phyloP scores from a whole-genome alignment of 2,329 filamentous ascomycete species.

The Trichoderma polysporum region DNA sequence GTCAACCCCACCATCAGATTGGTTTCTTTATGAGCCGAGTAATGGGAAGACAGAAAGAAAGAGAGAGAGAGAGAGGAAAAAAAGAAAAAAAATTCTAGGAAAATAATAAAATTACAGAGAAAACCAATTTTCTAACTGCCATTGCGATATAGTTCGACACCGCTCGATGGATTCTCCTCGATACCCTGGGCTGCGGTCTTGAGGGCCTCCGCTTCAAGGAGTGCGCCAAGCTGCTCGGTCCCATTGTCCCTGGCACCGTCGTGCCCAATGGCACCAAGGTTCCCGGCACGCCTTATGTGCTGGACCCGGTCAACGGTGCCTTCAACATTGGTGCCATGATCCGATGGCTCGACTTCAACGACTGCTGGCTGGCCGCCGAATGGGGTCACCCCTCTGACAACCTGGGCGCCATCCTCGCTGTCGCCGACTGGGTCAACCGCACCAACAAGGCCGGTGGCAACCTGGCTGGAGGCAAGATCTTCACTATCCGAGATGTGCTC shows the following conservation, averaged over 20 bases:
- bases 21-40: not conserved
- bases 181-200: conserved; percentile 94
- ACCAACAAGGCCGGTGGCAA: conserved; percentile 76
- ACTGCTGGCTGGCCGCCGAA: conserved; percentile 98
- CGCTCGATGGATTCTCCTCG: conserved; percentile 92
- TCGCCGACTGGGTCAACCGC: conserved; percentile 95
- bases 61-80: not conserved
- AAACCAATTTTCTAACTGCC: not conserved
- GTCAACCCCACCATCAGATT: conserved; percentile 1
- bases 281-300: conserved; percentile 86
- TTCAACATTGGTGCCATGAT: conserved; percentile 99
- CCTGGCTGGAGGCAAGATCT: conserved; percentile 81
- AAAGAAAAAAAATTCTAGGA: not conserved
- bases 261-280: conserved; percentile 92
- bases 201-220: conserved; percentile 95
- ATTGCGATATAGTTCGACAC: conserved; percentile 73
- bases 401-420: conserved; percentile 91
- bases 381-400: conserved; percentile 99
- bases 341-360: conserved; percentile 99
- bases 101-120: not conserved
- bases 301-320: conserved; percentile 91
- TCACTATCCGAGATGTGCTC: conserved; percentile 86
- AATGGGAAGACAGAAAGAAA: not conserved
- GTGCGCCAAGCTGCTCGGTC: conserved; percentile 91
- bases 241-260: conserved; percentile 82